phyloP scores from a whole-genome alignment of 2,329 filamentous ascomycete species.

The Taxawa tesnikishii region DNA sequence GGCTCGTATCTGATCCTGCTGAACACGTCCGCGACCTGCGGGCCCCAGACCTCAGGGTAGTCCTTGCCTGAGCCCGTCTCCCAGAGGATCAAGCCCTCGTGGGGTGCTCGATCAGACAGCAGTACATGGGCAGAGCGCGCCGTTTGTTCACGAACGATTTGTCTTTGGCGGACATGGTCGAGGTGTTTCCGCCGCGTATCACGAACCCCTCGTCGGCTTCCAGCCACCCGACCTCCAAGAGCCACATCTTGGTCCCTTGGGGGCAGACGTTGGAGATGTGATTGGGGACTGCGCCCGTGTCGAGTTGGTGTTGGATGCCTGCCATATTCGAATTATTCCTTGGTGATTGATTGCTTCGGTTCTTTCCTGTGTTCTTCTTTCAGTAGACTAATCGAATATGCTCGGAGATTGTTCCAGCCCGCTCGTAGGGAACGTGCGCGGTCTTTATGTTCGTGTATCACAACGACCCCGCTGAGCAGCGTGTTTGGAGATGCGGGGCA shows the following conservation, averaged over 20 bases:
- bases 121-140: constrained; percentile 28
- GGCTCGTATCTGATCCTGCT: constrained; percentile 19
- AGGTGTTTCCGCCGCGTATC: constrained; percentile 27
- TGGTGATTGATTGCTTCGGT: too few relatives aligned
- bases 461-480: too few relatives aligned
- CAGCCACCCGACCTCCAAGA: constrained; percentile 32
- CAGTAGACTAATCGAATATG: too few relatives aligned
- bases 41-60: constrained; percentile 22
- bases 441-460: too few relatives aligned
- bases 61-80: constrained; percentile 35
- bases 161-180: constrained; percentile 20
- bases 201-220: constrained; percentile 36
- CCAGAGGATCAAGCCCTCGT: constrained; percentile 31
- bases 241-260: constrained; percentile 33
- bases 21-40: constrained; percentile 21
- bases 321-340: too few relatives aligned
- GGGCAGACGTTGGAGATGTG: constrained; percentile 26
- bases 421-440: too few relatives aligned
- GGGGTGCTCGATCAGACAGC: constrained; percentile 33
- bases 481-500: too few relatives aligned
- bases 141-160: constrained; percentile 28
- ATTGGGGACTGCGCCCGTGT: constrained; percentile 18
- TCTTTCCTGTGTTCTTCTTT: too few relatives aligned
- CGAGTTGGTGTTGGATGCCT: constrained; percentile 18
- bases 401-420: too few relatives aligned